Percentiles rank a stretch among this genome's conserved stretches.
Conservation (phyloP, 2,329 filamentous ascomycete species). For the Penicillium thymicola region DNA sequence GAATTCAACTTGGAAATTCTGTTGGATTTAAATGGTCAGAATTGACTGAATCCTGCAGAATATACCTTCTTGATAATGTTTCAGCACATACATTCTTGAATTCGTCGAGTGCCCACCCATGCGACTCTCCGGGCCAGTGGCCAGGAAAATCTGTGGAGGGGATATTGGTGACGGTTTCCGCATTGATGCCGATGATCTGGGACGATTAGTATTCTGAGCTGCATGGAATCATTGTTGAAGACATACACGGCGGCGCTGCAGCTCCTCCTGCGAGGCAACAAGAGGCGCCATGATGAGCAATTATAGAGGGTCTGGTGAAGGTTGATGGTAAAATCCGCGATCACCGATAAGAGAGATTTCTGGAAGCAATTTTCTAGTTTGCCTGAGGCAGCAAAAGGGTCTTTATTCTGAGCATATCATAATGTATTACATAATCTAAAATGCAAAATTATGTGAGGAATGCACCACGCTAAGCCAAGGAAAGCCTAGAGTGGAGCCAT, state of each 20-base stretch:
- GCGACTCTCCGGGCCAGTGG: slow-evolving; percentile 84
- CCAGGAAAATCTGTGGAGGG: slow-evolving; percentile 88
- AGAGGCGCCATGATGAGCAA: slow-evolving; percentile 41
- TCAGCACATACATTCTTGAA: slow-evolving; percentile 57
- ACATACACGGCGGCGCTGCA: slow-evolving; percentile 43
- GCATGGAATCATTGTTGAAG: slow-evolving; percentile 2
- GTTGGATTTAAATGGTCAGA: slow-evolving; percentile 9
- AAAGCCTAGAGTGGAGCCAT: background rate
- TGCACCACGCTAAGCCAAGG: background rate
- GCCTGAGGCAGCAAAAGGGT: slow-evolving; percentile 25
- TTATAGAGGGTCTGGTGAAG: slow-evolving; percentile 10
- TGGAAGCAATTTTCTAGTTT: slow-evolving; percentile 33
- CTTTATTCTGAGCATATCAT: slow-evolving; percentile 20
- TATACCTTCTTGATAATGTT: background rate
- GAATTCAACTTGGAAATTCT: slow-evolving; percentile 71
- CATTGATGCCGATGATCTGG: slow-evolving; percentile 80
- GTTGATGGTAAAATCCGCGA: slow-evolving; percentile 21
- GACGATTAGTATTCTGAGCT: slow-evolving; percentile 3
- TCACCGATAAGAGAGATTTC: slow-evolving; percentile 29
- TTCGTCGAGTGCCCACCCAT: slow-evolving; percentile 70
- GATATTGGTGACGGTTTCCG: slow-evolving; percentile 86
- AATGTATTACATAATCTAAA: background rate
- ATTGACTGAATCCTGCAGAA: background rate
- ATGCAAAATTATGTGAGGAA: background rate
- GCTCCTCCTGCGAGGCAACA: slow-evolving; percentile 42